Percentiles rank a stretch among this genome's conserved stretches.
These are phyloP conservation scores for Cryphonectria carpinicola DNA, from an alignment of 2,329 filamentous ascomycete genomes.

Conservation along the genomic window DNA sequence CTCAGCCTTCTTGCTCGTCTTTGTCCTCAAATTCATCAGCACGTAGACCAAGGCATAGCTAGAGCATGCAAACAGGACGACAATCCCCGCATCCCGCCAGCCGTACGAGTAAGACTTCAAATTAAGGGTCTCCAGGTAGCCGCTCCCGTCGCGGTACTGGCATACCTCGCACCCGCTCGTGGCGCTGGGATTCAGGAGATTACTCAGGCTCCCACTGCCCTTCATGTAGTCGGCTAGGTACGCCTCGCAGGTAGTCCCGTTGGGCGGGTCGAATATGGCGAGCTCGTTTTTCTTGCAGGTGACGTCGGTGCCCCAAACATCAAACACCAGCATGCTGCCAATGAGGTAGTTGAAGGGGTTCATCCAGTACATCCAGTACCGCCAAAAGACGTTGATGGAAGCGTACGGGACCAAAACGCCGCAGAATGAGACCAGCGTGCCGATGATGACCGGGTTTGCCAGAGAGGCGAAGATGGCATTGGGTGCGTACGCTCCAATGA, in stretches of 20 bases:
- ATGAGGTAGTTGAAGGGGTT: constrained; percentile 67
- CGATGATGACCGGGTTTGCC: constrained; percentile 59
- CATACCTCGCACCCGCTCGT: constrained; percentile 63
- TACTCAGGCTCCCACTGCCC: constrained; percentile 50
- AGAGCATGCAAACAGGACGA: constrained; percentile 46
- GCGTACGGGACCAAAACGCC: constrained; percentile 72
- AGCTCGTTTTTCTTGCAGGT: constrained; percentile 46
- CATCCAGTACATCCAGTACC: constrained; percentile 66
- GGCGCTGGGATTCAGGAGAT: constrained; percentile 64
- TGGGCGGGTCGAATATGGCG: constrained; percentile 55
- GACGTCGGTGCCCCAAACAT: constrained; percentile 49
- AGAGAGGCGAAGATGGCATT: constrained; percentile 63
- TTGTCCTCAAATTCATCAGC: constrained; percentile 54
- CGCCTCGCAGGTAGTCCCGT: constrained; percentile 57
- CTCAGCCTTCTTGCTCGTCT: constrained; percentile 46
- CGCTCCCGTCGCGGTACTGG: constrained; percentile 59
- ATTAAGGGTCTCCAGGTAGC: constrained; percentile 65
- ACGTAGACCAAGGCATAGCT: constrained; percentile 49
- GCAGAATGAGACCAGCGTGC: constrained; percentile 70
- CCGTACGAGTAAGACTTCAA: constrained; percentile 64
- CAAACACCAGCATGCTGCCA: constrained; percentile 57
- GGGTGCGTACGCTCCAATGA: constrained; percentile 64
- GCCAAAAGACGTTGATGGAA: constrained; percentile 68
- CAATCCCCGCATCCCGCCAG: constrained; percentile 61
- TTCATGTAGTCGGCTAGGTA: constrained; percentile 58